These are phyloP conservation scores for Pythium vanterpoolii DNA, from an alignment of 352 stramenopile species.

Conservation along the genomic window DNA sequence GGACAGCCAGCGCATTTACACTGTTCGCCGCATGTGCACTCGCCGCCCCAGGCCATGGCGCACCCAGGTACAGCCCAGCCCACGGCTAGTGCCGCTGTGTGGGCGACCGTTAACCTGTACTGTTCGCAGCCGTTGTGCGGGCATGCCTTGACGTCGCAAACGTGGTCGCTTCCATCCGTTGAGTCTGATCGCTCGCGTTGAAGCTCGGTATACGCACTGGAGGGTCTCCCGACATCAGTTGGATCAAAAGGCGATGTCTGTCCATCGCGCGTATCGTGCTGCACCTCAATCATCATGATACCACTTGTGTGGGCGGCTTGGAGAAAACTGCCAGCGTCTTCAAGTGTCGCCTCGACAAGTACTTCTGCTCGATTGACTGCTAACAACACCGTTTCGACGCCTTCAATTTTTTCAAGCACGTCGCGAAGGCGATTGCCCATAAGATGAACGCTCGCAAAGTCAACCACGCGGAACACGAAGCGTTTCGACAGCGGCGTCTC, in stretches of 20 bases:
- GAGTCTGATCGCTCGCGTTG: background rate
- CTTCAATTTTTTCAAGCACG: slow-evolving; percentile 41
- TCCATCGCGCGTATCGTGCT: slow-evolving; percentile 23
- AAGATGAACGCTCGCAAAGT: slow-evolving; percentile 22
- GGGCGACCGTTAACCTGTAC: slow-evolving; percentile 75
- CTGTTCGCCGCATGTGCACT: slow-evolving; percentile 76
- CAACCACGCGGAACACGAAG: slow-evolving; percentile 54
- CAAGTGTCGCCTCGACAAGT: slow-evolving; percentile 52
- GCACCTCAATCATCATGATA: slow-evolving; percentile 53
- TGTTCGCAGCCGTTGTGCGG: slow-evolving; percentile 64
- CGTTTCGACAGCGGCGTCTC: slow-evolving; percentile 39
- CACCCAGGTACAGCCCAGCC: slow-evolving; percentile 79
- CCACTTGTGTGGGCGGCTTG: slow-evolving; percentile 33
- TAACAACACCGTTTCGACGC: slow-evolving; percentile 63
- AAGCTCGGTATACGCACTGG: background rate
- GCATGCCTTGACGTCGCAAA: slow-evolving; percentile 63
- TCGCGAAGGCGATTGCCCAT: slow-evolving; percentile 19
- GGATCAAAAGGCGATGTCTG: slow-evolving; percentile 17
- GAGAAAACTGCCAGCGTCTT: slow-evolving; percentile 34
- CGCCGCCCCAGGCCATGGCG: slow-evolving; percentile 70
- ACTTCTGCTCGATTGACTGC: slow-evolving; percentile 54
- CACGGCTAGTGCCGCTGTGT: slow-evolving; percentile 71
- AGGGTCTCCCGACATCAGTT: background rate
- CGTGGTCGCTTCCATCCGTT: slow-evolving; percentile 25
- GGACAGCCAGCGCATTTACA: slow-evolving; percentile 79